Conservation (phyloP, 2,329 filamentous ascomycete genomes). For the Neofusicoccum sp. region DNA sequence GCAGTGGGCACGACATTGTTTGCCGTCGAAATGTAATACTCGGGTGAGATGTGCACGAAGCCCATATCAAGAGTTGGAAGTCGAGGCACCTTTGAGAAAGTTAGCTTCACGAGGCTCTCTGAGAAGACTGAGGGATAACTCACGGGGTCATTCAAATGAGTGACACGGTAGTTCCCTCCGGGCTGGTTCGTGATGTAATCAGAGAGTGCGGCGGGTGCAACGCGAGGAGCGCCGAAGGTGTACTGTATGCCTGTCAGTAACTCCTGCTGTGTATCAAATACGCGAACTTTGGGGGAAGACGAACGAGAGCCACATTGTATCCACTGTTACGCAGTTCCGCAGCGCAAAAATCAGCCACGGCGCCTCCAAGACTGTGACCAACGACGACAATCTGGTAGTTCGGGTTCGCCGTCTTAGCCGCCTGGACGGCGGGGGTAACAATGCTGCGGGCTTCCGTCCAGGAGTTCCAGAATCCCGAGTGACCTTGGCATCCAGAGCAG, state of each 20-base stretch:
- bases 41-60: conserved; percentile 68
- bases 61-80: conserved; percentile 41
- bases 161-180: conserved; percentile 63
- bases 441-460: conserved; percentile 57
- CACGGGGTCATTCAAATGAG: conserved; percentile 69
- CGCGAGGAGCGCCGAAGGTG: conserved; percentile 68
- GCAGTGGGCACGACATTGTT: conserved; percentile 29
- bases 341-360: conserved; percentile 63
- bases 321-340: conserved; percentile 58
- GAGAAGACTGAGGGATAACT: neutral
- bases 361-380: conserved; percentile 70
- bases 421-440: conserved; percentile 50
- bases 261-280: neutral
- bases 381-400: conserved; percentile 58
- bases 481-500: conserved; percentile 53
- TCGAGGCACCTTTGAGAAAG: neutral
- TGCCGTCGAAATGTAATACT: conserved; percentile 57
- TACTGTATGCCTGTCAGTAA: conserved; percentile 41
- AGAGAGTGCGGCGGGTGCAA: conserved; percentile 63
- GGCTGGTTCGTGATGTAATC: conserved; percentile 58
- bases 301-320: conserved; percentile 51
- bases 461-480: conserved; percentile 61
- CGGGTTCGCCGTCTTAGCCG: conserved; percentile 52
- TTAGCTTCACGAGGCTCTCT: neutral
- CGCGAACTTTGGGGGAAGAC: neutral